Base-by-base conservation (phyloP, 331 rosid genomes). In the Pyracantha coccinea region DNA sequence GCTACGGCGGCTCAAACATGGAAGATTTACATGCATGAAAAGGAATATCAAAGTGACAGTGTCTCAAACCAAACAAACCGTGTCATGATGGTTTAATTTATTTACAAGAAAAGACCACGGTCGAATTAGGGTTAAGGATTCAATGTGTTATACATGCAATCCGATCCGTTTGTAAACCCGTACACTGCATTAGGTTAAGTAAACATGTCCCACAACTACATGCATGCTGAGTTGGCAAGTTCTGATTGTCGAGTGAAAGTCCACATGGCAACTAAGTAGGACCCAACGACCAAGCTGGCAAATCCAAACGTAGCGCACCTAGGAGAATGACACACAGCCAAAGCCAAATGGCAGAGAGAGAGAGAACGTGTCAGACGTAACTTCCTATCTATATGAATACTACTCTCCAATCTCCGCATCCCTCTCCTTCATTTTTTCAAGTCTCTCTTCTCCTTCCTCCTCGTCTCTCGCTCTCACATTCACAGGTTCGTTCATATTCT, bases 331-430 rank as follows among this genome's bases (percentile, higher is more conserved):
- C 62, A 50, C 74, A 31, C 8, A 55, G 59, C 25, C 24, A 17
- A 45, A 31, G 28, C 24, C 19, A 25, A 59, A 23, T 10, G 52
- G 54, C 31, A 35, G 81, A 71, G 14, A 9, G 66, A 67, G 62
- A 67, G 27, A 73, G 64, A 86, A 61, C 91, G 88, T 80, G 88
- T 88, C 87, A 70, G 74, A 69, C 86, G 90, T 67, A 47, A 23
- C 33, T 27, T 32, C 66, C 8, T 61, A 3, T 58, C 25, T 53
- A 58, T 58, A n/a, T 21, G 15, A 53, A 53, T 53, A 61, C 14
- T 2, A 25, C 14, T 20, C 66, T 28, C 21, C 20, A 32, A 2
- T 33, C 50, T 4, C 21, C 63, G 11, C 14, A 17, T 7, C 44
- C 32, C 1, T 25, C 45, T 31, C 68, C 8, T 63, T 31, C 68